Conservation (phyloP, 2,329 filamentous ascomycete genomes). For the Penicillium fuscoglaucum region DNA sequence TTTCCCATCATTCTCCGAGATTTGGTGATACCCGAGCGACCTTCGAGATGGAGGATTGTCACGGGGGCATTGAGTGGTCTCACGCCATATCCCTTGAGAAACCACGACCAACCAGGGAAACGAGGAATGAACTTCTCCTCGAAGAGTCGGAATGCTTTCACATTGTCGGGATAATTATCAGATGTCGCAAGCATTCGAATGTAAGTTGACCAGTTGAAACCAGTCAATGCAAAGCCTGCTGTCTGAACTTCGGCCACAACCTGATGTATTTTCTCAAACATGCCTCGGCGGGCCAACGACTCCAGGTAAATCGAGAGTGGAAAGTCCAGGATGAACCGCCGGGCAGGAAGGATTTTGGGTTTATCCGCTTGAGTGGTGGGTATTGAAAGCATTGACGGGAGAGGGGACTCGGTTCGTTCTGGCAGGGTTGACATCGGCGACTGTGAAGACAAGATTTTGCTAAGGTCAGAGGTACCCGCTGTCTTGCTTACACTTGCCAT, state of each 20-base stretch:
- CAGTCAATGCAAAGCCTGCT: constrained; percentile 72
- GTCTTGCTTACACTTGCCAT: constrained; percentile 54
- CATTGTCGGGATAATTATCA: constrained; percentile 55
- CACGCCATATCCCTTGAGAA: constrained; percentile 36
- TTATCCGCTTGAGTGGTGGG: background rate
- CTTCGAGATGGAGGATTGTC: constrained; percentile 37
- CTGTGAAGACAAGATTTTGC: constrained; percentile 11
- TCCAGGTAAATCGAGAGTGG: constrained; percentile 55
- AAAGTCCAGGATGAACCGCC: constrained; percentile 51
- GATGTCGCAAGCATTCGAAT: constrained; percentile 66
- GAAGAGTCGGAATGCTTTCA: constrained; percentile 67
- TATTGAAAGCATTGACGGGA: background rate
- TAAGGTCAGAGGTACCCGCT: constrained; percentile 39
- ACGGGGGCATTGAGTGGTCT: constrained; percentile 32
- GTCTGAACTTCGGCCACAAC: constrained; percentile 58
- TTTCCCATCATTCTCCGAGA: constrained; percentile 33
- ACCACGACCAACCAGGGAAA: constrained; percentile 70
- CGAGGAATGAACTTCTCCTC: constrained; percentile 75
- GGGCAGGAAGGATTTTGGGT: constrained; percentile 36
- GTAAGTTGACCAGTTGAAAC: constrained; percentile 77
- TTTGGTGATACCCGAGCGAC: constrained; percentile 17
- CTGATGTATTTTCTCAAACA: constrained; percentile 52
- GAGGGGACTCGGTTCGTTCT: background rate
- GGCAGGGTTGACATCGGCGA: background rate
- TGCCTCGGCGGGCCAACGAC: constrained; percentile 54